Conservation (phyloP, 169 alveolate species). For the Cyclospora cayetanensis region DNA sequence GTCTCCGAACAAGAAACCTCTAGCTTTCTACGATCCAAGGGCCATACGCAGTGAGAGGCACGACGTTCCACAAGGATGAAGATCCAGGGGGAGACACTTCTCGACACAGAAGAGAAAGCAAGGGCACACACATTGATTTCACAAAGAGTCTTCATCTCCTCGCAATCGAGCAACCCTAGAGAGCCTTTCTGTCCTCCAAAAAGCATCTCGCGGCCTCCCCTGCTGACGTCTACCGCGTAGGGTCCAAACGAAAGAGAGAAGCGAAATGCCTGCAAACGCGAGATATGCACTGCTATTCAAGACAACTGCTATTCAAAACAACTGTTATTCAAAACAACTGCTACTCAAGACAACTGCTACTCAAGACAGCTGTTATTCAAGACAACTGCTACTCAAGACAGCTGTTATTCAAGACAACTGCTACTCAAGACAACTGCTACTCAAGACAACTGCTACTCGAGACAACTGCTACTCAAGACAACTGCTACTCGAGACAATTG, state of each 20-base stretch:
- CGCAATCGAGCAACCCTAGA: constrained; percentile 83
- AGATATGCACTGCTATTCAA: too few species aligned
- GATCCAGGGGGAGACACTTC: neutral
- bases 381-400: too few species aligned
- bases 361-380: too few species aligned
- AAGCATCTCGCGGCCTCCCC: constrained; percentile 87
- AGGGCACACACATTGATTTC: neutral
- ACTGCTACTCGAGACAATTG: too few species aligned
- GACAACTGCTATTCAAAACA: too few species aligned
- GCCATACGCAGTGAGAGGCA: neutral
- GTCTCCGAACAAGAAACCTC: neutral
- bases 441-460: too few species aligned
- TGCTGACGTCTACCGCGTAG: constrained; percentile 84
- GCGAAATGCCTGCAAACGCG: constrained; percentile 77
- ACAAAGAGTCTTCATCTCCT: neutral
- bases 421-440: too few species aligned
- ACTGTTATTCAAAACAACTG: too few species aligned
- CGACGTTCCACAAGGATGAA: neutral
- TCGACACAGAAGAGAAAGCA: neutral
- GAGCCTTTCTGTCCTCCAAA: constrained; percentile 92
- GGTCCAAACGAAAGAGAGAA: constrained; percentile 87
- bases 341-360: too few species aligned
- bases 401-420: too few species aligned
- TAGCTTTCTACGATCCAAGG: neutral
- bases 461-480: too few species aligned